Conservation (phyloP, 2,329 filamentous ascomycete genomes). For the Fusarium sp. region DNA sequence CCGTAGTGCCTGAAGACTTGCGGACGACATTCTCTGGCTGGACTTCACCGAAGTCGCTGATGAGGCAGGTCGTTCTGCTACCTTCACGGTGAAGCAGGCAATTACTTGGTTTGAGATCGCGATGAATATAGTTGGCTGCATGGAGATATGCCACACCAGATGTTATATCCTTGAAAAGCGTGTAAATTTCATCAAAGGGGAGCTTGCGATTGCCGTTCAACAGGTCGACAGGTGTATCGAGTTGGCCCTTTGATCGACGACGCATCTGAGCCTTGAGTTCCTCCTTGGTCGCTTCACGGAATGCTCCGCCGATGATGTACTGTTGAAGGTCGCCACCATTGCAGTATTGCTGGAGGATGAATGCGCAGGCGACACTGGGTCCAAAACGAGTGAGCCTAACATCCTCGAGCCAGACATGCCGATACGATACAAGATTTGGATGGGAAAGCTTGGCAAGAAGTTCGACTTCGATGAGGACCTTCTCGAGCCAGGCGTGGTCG, state of each 20-base stretch:
- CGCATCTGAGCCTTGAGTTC: slow-evolving; percentile 90
- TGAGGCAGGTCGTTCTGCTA: slow-evolving; percentile 80
- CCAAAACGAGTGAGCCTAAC: slow-evolving; percentile 86
- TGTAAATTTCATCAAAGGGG: slow-evolving; percentile 93
- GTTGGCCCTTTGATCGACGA: slow-evolving; percentile 81
- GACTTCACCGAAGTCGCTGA: slow-evolving; percentile 98
- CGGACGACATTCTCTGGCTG: slow-evolving; percentile 84
- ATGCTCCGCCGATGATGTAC: slow-evolving; percentile 79
- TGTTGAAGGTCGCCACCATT: slow-evolving; percentile 91
- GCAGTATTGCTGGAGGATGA: slow-evolving; percentile 98
- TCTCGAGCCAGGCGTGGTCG: slow-evolving; percentile 94
- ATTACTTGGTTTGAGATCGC: slow-evolving; percentile 96
- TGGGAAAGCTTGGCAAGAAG: slow-evolving; percentile 91
- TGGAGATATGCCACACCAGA: slow-evolving; percentile 92
- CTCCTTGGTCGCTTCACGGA: slow-evolving; percentile 78
- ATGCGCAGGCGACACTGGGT: slow-evolving; percentile 92
- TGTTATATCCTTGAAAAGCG: slow-evolving; percentile 95
- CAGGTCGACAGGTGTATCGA: slow-evolving; percentile 70
- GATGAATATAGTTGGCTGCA: slow-evolving; percentile 91
- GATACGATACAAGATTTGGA: slow-evolving; percentile 94
- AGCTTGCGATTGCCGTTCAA: slow-evolving; percentile 58
- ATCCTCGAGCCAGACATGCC: slow-evolving; percentile 97
- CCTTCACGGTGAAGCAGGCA: slow-evolving; percentile 87
- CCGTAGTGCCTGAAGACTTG: slow-evolving; percentile 92
- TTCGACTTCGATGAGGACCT: slow-evolving; percentile 92